phyloP scores from a whole-genome alignment of 257 asterid genomes.

The Salvia splendens region DNA sequence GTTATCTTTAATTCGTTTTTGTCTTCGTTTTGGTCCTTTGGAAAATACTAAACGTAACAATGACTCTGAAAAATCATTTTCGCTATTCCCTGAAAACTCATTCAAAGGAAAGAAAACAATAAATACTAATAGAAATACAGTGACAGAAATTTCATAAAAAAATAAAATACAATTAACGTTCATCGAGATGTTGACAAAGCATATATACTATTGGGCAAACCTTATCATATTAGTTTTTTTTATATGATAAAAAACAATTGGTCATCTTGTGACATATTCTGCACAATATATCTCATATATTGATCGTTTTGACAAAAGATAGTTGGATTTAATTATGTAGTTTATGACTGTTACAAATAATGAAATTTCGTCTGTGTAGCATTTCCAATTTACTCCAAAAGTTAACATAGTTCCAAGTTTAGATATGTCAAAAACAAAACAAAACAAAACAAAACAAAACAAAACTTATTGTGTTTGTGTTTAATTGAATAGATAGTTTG shows the following conservation, averaged over 20 bases:
- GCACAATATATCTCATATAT: too few species aligned
- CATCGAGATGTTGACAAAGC: constrained; percentile 18
- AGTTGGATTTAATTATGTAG: too few species aligned
- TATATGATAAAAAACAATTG: too few species aligned
- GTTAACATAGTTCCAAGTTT: background rate
- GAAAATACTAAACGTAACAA: constrained; percentile 4
- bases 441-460: too few species aligned
- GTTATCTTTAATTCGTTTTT: background rate
- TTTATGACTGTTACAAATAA: background rate
- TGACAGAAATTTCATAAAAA: background rate
- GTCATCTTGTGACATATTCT: too few species aligned
- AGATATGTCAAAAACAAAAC: background rate
- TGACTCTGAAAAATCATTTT: constrained; percentile 26
- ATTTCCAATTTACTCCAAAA: background rate
- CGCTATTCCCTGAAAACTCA: constrained; percentile 15
- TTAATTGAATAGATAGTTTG: constrained; percentile 8
- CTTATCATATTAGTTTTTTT: too few species aligned
- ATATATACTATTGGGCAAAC: background rate
- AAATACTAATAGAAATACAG: background rate
- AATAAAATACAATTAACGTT: background rate
- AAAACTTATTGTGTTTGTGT: background rate
- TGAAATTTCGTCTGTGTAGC: background rate
- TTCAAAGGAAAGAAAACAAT: constrained; percentile 9
- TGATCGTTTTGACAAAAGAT: too few species aligned
- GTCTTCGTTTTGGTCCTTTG: background rate